Conservation (phyloP, 208 protist species). For the Leishmania braziliensis region DNA sequence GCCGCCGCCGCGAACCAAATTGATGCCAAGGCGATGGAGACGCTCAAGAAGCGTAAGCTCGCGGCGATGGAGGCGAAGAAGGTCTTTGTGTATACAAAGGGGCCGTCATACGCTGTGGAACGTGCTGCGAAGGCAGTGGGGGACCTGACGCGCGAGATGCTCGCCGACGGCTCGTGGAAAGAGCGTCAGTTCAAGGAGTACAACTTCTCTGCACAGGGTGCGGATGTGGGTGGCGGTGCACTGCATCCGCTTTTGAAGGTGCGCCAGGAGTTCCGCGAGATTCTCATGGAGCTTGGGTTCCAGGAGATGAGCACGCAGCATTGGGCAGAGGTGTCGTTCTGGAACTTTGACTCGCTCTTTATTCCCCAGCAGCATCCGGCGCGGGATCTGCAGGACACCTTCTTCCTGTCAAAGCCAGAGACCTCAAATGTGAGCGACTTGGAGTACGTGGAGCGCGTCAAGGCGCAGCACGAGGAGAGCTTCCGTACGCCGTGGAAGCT, state of each 20-base stretch:
- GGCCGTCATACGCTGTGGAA: slow-evolving; percentile 67
- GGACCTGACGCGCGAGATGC: slow-evolving; percentile 96
- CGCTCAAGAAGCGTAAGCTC: slow-evolving; percentile 94
- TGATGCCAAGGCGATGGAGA: slow-evolving; percentile 70
- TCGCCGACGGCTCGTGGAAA: slow-evolving; percentile 94
- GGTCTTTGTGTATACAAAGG: slow-evolving; percentile 83
- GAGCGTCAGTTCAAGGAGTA: slow-evolving; percentile 95
- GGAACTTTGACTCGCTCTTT: slow-evolving; percentile 99
- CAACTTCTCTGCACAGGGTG: slow-evolving; percentile 96
- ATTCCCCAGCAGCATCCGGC: slow-evolving; percentile 99
- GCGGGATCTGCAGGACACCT: slow-evolving; percentile 99
- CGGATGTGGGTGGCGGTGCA: slow-evolving; percentile 86
- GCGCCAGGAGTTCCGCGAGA: slow-evolving; percentile 98
- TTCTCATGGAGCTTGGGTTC: slow-evolving; percentile 99
- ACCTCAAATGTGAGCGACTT: slow-evolving; percentile 41
- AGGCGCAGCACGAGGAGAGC: slow-evolving; percentile 93
- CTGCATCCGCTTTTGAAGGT: slow-evolving; percentile 99
- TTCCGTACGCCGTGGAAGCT: slow-evolving; percentile 95
- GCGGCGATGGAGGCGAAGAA: slow-evolving; percentile 77
- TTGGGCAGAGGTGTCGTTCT: slow-evolving; percentile 99
- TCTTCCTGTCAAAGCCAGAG: slow-evolving; percentile 97
- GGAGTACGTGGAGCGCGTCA: slow-evolving; percentile 94
- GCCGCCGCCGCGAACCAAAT: slow-evolving; percentile 27
- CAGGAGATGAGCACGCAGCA: slow-evolving; percentile 99
- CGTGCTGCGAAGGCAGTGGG: slow-evolving; percentile 73